A percentile compares a stretch with the other conserved stretches of the same genome.
Evolutionary conservation across 2,329 filamentous ascomycete genomes (phyloP).

Genomic region (Periglandula ipomoeae): DNA sequence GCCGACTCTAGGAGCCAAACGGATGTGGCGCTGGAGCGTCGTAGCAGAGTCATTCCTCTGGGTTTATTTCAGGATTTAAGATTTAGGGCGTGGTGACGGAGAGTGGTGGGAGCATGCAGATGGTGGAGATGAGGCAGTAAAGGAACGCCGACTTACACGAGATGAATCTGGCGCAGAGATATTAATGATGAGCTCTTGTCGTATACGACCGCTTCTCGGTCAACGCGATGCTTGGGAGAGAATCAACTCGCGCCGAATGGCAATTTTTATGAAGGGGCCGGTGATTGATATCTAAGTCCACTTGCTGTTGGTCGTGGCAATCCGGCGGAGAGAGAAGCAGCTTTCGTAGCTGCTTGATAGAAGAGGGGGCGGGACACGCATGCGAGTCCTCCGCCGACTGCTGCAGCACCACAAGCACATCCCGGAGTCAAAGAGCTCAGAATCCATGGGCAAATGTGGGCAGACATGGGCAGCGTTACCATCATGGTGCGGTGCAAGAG

Average conservation of each 20-base stretch:
- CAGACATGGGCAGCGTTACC: not conserved
- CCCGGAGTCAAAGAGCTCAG: not conserved
- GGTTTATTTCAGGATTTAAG: not conserved
- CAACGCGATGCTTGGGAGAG: not conserved
- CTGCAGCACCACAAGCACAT: not conserved
- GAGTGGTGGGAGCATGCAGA: not conserved
- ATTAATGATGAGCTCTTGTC: not conserved
- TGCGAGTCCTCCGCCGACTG: not conserved
- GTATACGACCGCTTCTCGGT: not conserved
- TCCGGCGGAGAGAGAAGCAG: not conserved
- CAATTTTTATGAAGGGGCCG: not conserved
- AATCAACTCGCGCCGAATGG: not conserved
- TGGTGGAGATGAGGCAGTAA: not conserved
- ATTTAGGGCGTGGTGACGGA: not conserved
- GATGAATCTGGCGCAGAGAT: not conserved
- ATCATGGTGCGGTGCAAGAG: not conserved
- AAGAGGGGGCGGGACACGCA: not conserved
- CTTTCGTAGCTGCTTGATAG: not conserved
- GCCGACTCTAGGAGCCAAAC: slow-evolving; percentile 1
- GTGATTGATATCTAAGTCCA: not conserved
- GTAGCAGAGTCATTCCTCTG: not conserved
- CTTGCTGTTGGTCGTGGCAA: not conserved
- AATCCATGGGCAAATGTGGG: not conserved
- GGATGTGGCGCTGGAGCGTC: slow-evolving; percentile 32
- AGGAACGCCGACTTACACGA: not conserved